Evolutionary conservation across 345 rosid genomes (phyloP), one percentile per base, ranked within the genome.

Genomic region (Heritiera fomes): DNA sequence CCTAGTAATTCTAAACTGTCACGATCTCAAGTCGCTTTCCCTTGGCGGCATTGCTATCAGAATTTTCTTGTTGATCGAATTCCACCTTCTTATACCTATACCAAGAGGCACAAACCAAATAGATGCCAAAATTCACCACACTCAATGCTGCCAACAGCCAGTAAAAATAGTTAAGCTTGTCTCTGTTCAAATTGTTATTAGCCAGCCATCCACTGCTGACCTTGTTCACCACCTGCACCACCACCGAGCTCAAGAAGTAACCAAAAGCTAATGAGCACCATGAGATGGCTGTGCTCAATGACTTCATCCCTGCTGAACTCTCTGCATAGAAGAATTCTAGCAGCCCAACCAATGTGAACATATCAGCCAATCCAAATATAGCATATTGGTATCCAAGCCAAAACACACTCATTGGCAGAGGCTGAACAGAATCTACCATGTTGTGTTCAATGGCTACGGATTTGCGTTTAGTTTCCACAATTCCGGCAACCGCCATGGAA

Each of bases 371-470:
- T 55, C 93, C 95, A 61, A 88, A 85, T 11, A 89, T 84, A 0
- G 86, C 88, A 32, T 77, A 89, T 70, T 91, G 90, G 78, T 80
- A 80, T 0, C 90, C 90, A 7, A 89, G 88, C 95, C 95, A 89
- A 56, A 91, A 84, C 76, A 89, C 81, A 62, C 85, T 88, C 72
- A 87, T 87, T 5, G 92, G 92, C 71, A 89, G 53, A 6, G 89
- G 89, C 34, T 81, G 83, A 4, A 40, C 8, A 8, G 92, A 82
- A 78, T 89, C 87, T 23, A 89, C 87, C 91, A 84, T 86, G 74
- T 84, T 71, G 70, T 86, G 87, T 40, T 89, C 46, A 59, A 80
- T 28, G 1, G 91, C 90, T 55, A 88, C 82, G 0, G 80, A 58
- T 76, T 88, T 88, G 41, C 89, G 84, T 73, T 65, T 34, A 1